Percentiles rank a stretch among this genome's conserved stretches.
Conservation (phyloP, 371 early-diverging fungal species). For the Furculomyces boomerangus region DNA sequence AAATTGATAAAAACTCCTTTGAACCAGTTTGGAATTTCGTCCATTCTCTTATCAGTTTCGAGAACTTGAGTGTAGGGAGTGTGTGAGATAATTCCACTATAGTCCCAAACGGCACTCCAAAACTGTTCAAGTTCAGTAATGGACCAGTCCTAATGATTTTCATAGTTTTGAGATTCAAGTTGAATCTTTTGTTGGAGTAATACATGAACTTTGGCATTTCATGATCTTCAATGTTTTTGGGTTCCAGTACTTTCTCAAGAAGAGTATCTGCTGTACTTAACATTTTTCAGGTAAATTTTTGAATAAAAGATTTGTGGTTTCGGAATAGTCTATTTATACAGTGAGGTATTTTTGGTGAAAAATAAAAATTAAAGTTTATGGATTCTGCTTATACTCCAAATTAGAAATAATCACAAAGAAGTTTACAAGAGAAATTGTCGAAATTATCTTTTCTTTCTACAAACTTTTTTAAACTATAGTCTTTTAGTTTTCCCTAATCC, state of each 20-base stretch:
- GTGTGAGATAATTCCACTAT: conserved; percentile 42
- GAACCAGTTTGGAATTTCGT: conserved; percentile 83
- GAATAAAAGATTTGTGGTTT: too few species aligned
- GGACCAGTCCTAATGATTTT: conserved; percentile 69
- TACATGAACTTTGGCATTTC: background rate
- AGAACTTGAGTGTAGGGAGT: conserved; percentile 30
- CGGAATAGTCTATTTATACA: too few species aligned
- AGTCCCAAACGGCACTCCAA: conserved; percentile 83
- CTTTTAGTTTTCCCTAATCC: too few species aligned
- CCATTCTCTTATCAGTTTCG: conserved; percentile 50
- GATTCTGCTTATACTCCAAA: too few species aligned
- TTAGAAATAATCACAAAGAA: too few species aligned
- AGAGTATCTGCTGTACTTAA: too few species aligned
- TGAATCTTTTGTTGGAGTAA: background rate
- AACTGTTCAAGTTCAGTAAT: conserved; percentile 48
- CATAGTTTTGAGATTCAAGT: conserved; percentile 22
- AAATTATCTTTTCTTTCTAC: too few species aligned
- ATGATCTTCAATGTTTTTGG: background rate
- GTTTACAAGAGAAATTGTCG: too few species aligned
- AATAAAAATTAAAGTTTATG: too few species aligned
- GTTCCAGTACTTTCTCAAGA: background rate
- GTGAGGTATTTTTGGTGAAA: too few species aligned
- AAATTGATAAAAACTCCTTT: conserved; percentile 65
- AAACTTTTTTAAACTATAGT: too few species aligned
- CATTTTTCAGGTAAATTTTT: too few species aligned